A percentile compares a stretch with the other conserved stretches of the same genome.
phyloP scores from a whole-genome alignment of 148 eudicot species.

The Rhododendron mucronatum region DNA sequence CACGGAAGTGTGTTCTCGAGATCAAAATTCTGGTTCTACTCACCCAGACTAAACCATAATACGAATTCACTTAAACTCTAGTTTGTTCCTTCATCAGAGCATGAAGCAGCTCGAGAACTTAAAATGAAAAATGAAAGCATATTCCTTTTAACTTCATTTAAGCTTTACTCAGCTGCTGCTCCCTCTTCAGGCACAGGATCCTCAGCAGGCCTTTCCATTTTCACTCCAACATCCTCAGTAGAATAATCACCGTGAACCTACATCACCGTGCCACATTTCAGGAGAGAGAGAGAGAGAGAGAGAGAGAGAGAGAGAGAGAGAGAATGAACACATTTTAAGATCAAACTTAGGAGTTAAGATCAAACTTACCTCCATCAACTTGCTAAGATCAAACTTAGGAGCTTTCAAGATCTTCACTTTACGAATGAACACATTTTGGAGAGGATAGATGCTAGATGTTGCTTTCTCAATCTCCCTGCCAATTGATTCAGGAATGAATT shows the following conservation, averaged over 20 bases:
- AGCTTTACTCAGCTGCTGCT: conserved; percentile 32
- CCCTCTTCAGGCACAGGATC: conserved; percentile 39
- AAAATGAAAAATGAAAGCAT: not conserved
- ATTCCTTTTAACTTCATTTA: not conserved
- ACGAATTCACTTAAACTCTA: not conserved
- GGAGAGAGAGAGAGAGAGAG: not conserved
- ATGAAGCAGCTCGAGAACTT: not conserved
- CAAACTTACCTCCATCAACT: conserved; percentile 67
- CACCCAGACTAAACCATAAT: not conserved
- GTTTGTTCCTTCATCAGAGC: not conserved
- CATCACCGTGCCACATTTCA: not conserved
- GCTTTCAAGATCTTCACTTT: conserved; percentile 86
- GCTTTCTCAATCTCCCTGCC: conserved; percentile 88
- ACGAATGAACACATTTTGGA: conserved; percentile 72
- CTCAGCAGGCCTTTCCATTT: conserved; percentile 73
- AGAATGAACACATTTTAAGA: not conserved
- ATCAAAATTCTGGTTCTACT: not conserved
- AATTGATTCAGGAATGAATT: conserved; percentile 83
- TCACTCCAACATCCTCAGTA: conserved; percentile 64
- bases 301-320: not conserved
- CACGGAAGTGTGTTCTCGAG: not conserved
- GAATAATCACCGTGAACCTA: conserved; percentile 75
- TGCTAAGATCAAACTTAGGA: conserved; percentile 82
- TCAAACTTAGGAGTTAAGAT: too few species aligned
- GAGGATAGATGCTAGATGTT: conserved; percentile 71